Base-by-base conservation (phyloP, 352 stramenopile genomes). In the Pythium periplocum region DNA sequence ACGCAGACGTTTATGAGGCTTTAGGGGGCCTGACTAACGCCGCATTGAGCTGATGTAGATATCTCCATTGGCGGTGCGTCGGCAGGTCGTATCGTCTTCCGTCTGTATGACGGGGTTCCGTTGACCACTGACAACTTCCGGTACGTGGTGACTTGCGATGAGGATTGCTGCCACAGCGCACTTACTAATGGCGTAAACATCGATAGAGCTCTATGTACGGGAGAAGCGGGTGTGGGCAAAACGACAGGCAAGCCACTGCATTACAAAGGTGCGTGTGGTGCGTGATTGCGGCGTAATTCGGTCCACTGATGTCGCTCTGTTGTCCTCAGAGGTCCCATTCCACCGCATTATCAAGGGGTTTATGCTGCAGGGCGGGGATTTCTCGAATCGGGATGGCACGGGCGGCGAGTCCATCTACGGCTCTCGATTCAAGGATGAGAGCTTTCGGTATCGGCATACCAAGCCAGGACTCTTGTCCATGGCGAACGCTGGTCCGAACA, bases 401-500 rank as follows among this genome's bases (percentile, higher is more conserved):
- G 86, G 86, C 34, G 86, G 86, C 45, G 82, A 93, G 63, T 87
- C 65, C 32, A 95, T 96, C 60, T 96, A 96, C 55, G 86, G 86
- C 11, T 58, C 47, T 11, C 73, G 86, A 36, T 96, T 97, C 61
- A 71, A 54, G 17, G 95, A 98, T 65, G 96, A 99, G 74, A 98
- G 96, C 75, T 98, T 98, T 62, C 65, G 70, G 17, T 68, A 98
- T 45, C 96, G 89, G 33, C 96, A 99, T 68, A 87, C 72, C 4
- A 92, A 88, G 53, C 83, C 92, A 17, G 96, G 93, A n/a, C 73
- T 98, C 39, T 68, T 98, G 36, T 97, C 87, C 6, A 98, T 98
- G 93, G 93, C 93, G 6, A 98, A 98, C 61, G 85, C 91, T 2
- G 83, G 81, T 0, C 74, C 64, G 2, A 61, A 91, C 61, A 86